These are phyloP conservation scores for Chlorokybus atmophyticus DNA, from an alignment of 139 green algal species.

Conservation along the genomic window DNA sequence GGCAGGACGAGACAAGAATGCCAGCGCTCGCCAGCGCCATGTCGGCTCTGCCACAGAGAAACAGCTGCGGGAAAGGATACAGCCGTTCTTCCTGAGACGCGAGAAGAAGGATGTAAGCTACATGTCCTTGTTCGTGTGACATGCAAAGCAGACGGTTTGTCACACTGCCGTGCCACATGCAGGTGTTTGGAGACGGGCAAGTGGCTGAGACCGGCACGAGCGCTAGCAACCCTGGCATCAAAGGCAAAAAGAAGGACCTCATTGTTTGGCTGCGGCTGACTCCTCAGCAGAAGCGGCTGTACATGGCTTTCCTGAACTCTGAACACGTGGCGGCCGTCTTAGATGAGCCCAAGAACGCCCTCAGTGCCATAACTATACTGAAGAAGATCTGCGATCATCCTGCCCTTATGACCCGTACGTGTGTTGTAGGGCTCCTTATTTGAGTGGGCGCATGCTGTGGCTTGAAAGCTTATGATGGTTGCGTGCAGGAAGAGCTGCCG, in stretches of 20 bases:
- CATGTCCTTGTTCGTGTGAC: too few species aligned
- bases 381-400: conserved; percentile 85
- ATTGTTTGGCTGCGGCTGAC: conserved; percentile 82
- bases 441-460: too few species aligned
- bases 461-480: too few species aligned
- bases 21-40: conserved; percentile 39
- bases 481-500: not conserved
- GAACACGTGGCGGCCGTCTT: too few species aligned
- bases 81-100: conserved; percentile 69
- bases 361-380: conserved; percentile 12
- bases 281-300: conserved; percentile 18
- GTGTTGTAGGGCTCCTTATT: too few species aligned
- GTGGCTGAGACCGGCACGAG: not conserved
- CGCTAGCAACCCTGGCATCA: not conserved
- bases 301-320: too few species aligned
- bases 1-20: conserved; percentile 40
- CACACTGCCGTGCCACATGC: too few species aligned
- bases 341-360: too few species aligned
- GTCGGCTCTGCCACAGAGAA: conserved; percentile 38
- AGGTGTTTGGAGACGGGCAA: too few species aligned
- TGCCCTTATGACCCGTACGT: conserved; percentile 70
- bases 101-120: conserved; percentile 80
- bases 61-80: conserved; percentile 47
- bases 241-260: conserved; percentile 75
- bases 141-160: too few species aligned